These are phyloP conservation scores for Penicillium pancosmium DNA, from an alignment of 495 filamentous ascomycete species.

Conservation along the genomic window DNA sequence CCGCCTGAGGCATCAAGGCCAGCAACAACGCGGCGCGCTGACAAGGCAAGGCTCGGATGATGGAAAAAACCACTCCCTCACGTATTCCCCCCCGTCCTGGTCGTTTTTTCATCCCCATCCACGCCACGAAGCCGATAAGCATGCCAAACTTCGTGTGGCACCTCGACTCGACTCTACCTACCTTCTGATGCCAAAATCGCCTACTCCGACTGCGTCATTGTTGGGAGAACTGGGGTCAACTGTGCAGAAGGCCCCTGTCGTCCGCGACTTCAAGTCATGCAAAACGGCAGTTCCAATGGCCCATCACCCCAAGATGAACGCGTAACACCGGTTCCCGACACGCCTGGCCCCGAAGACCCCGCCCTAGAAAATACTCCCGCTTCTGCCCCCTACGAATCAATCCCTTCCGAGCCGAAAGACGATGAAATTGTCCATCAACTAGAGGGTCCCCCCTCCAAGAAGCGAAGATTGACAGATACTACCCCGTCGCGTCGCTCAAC, in stretches of 20 bases:
- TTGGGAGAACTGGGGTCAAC: conserved; percentile 68
- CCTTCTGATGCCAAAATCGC: conserved; percentile 67
- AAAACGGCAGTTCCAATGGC: conserved; percentile 57
- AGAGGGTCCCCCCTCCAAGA: conserved; percentile 67
- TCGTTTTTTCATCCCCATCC: conserved; percentile 41
- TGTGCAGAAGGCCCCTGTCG: conserved; percentile 50
- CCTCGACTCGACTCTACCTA: conserved; percentile 53
- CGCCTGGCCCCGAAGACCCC: conserved; percentile 28
- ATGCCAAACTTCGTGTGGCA: conserved; percentile 63
- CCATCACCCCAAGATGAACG: conserved; percentile 49
- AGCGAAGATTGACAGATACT: conserved; percentile 65
- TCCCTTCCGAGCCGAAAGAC: conserved; percentile 35
- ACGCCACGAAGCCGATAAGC: conserved; percentile 52
- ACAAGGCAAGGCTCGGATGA: conserved; percentile 26
- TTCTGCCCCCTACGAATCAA: conserved; percentile 32
- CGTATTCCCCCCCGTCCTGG: conserved; percentile 36
- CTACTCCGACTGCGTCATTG: conserved; percentile 62
- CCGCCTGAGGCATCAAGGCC: conserved; percentile 24
- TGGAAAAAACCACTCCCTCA: conserved; percentile 50
- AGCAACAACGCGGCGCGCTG: conserved; percentile 31
- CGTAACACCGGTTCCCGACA: conserved; percentile 41
- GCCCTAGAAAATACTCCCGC: conserved; percentile 28
- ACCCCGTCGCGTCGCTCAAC: conserved; percentile 48
- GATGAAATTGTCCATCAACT: conserved; percentile 40
- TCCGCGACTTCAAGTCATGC: conserved; percentile 58